phyloP scores from a whole-genome alignment of 108 stramenopile species.

The Nitzschia sp. region DNA sequence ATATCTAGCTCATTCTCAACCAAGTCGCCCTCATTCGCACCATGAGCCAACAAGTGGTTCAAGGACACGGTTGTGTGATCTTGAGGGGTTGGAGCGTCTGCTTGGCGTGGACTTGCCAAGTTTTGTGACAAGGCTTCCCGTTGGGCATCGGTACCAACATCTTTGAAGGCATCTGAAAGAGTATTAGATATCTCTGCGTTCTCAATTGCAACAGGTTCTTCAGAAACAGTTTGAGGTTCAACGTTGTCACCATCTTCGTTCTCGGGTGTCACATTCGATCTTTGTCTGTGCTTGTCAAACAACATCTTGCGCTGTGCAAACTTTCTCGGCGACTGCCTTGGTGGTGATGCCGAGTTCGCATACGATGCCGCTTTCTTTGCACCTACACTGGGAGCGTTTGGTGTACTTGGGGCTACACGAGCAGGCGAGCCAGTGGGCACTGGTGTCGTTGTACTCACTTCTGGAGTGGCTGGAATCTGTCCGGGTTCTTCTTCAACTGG shows the following conservation, averaged over 20 bases:
- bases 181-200: background rate
- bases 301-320: conserved; percentile 8
- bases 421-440: no score
- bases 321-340: conserved; percentile 3
- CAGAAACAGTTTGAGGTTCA: no score
- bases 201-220: background rate
- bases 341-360: no score
- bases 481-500: background rate
- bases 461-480: background rate
- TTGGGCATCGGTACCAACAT: background rate
- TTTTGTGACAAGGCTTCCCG: background rate
- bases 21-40: conserved; percentile 14
- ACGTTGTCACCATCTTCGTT: no score
- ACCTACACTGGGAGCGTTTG: no score
- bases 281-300: conserved; percentile 5
- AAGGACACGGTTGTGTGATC: background rate
- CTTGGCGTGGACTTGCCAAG: background rate
- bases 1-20: background rate
- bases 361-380: no score
- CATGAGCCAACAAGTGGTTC: conserved; percentile 2
- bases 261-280: no score
- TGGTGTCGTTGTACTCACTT: background rate
- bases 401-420: no score
- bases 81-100: no score
- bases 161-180: background rate